Conservation (phyloP, 2,329 filamentous ascomycete genomes). For the Aphanocladium album region DNA sequence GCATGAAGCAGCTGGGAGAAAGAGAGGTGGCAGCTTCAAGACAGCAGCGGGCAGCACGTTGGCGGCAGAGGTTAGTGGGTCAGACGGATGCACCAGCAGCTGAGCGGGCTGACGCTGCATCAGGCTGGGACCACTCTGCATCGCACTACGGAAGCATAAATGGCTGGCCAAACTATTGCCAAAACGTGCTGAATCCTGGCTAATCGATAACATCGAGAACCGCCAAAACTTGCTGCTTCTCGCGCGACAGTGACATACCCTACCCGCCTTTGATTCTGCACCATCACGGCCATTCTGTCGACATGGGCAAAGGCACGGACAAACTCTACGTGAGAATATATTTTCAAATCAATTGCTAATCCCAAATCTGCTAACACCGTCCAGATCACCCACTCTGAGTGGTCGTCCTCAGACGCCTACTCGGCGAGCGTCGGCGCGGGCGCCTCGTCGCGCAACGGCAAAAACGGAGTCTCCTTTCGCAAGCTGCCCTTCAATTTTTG, state of each 20-base stretch:
- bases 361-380: constrained; percentile 3
- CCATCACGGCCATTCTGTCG: constrained; percentile 10
- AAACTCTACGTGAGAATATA: constrained; percentile 36
- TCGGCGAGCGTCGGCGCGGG: constrained; percentile 72
- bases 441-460: constrained; percentile 50
- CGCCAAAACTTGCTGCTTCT: constrained; percentile 4
- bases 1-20: constrained; percentile 1
- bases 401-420: constrained; percentile 86
- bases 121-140: not conserved
- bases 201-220: not conserved
- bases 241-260: constrained; percentile 2
- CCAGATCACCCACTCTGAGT: constrained; percentile 92
- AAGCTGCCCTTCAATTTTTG: constrained; percentile 97
- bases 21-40: constrained; percentile 10
- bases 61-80: constrained; percentile 4
- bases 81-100: constrained; percentile 3
- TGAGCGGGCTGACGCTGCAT: not conserved
- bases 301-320: constrained; percentile 41
- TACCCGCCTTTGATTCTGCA: not conserved
- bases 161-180: too few species aligned
- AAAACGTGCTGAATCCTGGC: not conserved
- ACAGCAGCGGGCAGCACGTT: constrained; percentile 1
- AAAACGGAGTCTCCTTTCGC: constrained; percentile 59
- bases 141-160: not conserved
- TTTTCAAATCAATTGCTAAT: not conserved